Base-by-base conservation (phyloP, 2,329 filamentous ascomycete genomes). In the Colletotrichum sp. region DNA sequence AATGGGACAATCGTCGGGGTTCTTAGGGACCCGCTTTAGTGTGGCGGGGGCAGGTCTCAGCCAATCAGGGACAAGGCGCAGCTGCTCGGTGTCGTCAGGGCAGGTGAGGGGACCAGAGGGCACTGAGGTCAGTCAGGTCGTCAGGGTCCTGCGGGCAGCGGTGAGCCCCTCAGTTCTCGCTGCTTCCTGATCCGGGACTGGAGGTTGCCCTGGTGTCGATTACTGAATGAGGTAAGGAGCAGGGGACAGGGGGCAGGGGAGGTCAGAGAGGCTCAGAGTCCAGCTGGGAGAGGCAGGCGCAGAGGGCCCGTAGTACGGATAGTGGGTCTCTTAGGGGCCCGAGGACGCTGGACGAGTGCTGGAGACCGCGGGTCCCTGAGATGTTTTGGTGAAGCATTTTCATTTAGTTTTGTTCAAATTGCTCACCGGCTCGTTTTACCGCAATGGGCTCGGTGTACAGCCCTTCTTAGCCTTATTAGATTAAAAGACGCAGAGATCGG, bases 261-360 rank as follows among this genome's bases (percentile, higher is more conserved):
- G 64, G 64, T 43, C 67, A 72, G 68, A 60, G 43, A 55, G 34
- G n/a, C 21, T 26, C 67, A 21, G 24, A 26, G 71, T 75, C 69
- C 63, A 75, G 73, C 69, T 72, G 63, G 13, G 9, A 9, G 63
- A 63, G n/a, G 72, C 48, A 67, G 72, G 72, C 63, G 69, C 73
- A 75, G 69, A 75, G 65, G 55, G 43, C 55, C 43, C 30, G 24
- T 61, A 36, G 59, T 48, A 52, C 43, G n/a, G 43, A 52, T 63
- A 63, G 63, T 36, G 43, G 63, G 13, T 21, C 30, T 57, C 13
- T 21, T 30, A 15, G 26, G 48, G 57, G 28, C 60, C 67, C 64
- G 65, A 67, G 48, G 48, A 32, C 21, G 8, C 15, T 34, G 21
- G 12, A 39, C 10, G 43, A 28, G 12, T 63, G 24, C 30, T n/a